Evolutionary conservation across 805 yeast genomes (phyloP).

Genomic region (Yamadazyma endophytica): DNA sequence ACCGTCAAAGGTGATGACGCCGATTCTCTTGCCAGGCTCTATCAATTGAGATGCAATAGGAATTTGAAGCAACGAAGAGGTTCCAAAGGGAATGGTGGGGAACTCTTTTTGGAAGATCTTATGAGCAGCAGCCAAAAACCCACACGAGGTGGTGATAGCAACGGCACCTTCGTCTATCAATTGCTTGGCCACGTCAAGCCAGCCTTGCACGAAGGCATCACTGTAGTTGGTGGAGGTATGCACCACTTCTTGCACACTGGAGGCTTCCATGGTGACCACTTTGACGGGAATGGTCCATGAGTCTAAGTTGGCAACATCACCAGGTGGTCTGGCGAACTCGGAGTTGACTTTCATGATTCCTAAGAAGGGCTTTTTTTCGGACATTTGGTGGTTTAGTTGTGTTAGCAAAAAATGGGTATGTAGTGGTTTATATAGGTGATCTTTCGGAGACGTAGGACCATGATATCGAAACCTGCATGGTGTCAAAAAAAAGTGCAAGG

Average conservation of each 20-base stretch:
- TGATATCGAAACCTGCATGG: too few species aligned
- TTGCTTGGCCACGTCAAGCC: conserved; percentile 20
- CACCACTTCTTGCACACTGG: conserved; percentile 5
- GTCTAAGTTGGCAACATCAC: conserved; percentile 8
- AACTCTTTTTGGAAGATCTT: conserved; percentile 14
- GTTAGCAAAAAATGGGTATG: too few species aligned
- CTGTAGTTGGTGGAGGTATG: conserved; percentile 11
- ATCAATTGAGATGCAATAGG: conserved; percentile 18
- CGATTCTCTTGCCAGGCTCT: conserved; percentile 17
- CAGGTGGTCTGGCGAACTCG: conserved; percentile 9
- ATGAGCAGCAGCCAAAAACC: conserved; percentile 29
- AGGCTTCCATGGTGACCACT: conserved; percentile 4
- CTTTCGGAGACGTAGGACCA: too few species aligned
- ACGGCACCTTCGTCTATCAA: conserved; percentile 25
- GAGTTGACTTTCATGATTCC: conserved; percentile 6
- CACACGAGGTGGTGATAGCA: conserved; percentile 31
- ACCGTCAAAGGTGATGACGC: conserved; percentile 26
- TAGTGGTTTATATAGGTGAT: too few species aligned
- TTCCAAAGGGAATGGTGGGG: conserved; percentile 24
- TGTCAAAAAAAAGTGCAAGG: too few species aligned
- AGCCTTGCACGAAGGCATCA: conserved; percentile 19
- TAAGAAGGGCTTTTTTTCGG: conserved; percentile 3
- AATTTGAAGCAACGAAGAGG: conserved; percentile 25
- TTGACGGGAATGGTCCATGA: conserved; percentile 9
- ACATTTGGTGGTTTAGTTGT: not conserved